phyloP scores from a whole-genome alignment of 1,284 basidiomycete species.

The Leccinum fuscescens region DNA sequence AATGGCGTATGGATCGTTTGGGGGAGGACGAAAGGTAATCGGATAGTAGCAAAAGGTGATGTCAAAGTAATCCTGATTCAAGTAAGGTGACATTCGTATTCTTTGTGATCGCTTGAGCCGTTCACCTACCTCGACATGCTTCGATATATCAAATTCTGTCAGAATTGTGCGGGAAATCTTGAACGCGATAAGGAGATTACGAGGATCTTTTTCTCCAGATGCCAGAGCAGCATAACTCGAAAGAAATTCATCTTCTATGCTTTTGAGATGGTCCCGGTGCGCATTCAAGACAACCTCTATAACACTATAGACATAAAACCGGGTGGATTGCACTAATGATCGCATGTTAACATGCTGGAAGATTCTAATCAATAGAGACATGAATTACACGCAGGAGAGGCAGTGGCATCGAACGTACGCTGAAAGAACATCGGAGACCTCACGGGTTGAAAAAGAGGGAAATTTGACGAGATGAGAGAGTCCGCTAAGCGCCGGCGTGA shows the following conservation, averaged over 20 bases:
- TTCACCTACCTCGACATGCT: slow-evolving; percentile 69
- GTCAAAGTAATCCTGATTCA: slow-evolving; percentile 83
- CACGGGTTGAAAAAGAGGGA: slow-evolving; percentile 67
- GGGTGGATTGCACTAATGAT: slow-evolving; percentile 77
- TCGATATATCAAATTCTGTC: slow-evolving; percentile 81
- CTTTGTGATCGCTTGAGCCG: not conserved
- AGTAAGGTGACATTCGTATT: not conserved
- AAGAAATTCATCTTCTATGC: slow-evolving; percentile 73
- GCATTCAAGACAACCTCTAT: slow-evolving; percentile 78
- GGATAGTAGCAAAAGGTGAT: slow-evolving; percentile 99
- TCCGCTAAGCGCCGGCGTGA: slow-evolving; percentile 75
- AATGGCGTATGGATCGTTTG: slow-evolving; percentile 93
- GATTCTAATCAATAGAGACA: slow-evolving; percentile 46
- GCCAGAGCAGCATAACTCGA: slow-evolving; percentile 77
- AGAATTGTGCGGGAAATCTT: slow-evolving; percentile 83
- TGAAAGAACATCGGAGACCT: slow-evolving; percentile 66
- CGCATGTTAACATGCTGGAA: slow-evolving; percentile 81
- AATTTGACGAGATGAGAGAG: slow-evolving; percentile 67
- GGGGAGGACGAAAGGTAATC: slow-evolving; percentile 93
- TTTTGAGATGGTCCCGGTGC: slow-evolving; percentile 71
- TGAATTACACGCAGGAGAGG: not conserved
- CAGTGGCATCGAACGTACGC: slow-evolving; percentile 49
- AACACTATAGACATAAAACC: slow-evolving; percentile 81
- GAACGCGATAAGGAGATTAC: slow-evolving; percentile 91
- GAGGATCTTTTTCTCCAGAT: slow-evolving; percentile 96